Base-by-base conservation (phyloP, 352 stramenopile genomes). In the Phytophthora foliorum region DNA sequence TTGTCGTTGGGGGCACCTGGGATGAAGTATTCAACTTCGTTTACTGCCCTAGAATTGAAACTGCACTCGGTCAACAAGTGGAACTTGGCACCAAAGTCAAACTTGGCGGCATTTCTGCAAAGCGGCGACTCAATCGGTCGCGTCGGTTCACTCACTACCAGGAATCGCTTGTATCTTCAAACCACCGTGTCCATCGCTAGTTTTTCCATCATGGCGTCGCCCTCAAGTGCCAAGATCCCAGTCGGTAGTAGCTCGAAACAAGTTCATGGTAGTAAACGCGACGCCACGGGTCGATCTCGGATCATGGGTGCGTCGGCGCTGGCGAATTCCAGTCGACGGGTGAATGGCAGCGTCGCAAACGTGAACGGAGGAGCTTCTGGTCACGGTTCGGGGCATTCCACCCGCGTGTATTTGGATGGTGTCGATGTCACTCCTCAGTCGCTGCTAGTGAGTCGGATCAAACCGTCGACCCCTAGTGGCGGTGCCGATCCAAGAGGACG, bases 381-480 rank as follows among this genome's bases (percentile, higher is more conserved):
- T 6, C 57, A 72, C 32, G 56, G 68, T 17, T 62, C 69, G 2
- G 54, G 68, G 0, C 76, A 79, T 19, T 80, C 79, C 5, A 71
- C 81, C 42, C 83, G 85, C 25, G 84, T 94, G 31, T 94, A 83
- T 61, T 53, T 93, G 24, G 82, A 92, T 24, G 87, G 87, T 6
- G 65, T 70, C 4, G 85, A 94, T 25, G 87, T 93, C 27, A 94
- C 86, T 9, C 86, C 87, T 22, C 87, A 94, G 63, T 94, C 87
- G 29, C 70, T 94, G 27, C 74, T 94, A 0, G 69, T 90, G 58
- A 92, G 82, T 53, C 81, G 82, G 29, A 91, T 91, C 65, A 92
- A 93, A 52, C 76, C 84, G 1, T 79, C 80, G 27, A 78, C 78
- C 7, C 69, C 77, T 5, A 69, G 58, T 49, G 66, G 48, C 25